Evolutionary conservation across 2,329 filamentous ascomycete species (phyloP).

Genomic region (Aspergillus neotritici): DNA sequence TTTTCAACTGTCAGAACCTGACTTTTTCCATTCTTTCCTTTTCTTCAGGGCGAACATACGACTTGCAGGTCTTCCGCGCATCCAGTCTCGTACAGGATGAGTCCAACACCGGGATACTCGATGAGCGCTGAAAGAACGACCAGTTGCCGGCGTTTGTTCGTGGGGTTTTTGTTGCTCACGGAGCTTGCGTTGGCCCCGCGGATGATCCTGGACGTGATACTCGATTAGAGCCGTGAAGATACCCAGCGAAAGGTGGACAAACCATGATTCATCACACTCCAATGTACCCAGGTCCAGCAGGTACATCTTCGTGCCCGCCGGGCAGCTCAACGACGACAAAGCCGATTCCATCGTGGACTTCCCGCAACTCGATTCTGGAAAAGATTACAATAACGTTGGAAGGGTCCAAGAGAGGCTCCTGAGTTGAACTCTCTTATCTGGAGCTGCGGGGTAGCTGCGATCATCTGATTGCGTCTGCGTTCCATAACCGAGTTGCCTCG

Average conservation of each 20-base stretch:
- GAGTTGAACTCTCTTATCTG: too few species aligned
- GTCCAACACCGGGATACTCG: slow-evolving; percentile 40
- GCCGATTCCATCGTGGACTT: too few species aligned
- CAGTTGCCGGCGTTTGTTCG: slow-evolving; percentile 40
- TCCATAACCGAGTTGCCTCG: too few species aligned
- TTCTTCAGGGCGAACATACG: slow-evolving; percentile 17
- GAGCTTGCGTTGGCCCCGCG: slow-evolving; percentile 38
- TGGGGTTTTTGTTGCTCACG: slow-evolving; percentile 31
- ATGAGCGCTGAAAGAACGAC: slow-evolving; percentile 42
- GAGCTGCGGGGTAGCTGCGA: too few species aligned
- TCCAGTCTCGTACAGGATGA: slow-evolving; percentile 45
- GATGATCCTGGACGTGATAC: slow-evolving; percentile 25
- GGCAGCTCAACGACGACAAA: slow-evolving; percentile 22
- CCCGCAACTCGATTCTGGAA: too few species aligned
- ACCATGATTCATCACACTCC: slow-evolving; percentile 45
- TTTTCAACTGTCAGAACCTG: not conserved
- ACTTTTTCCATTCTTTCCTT: too few species aligned
- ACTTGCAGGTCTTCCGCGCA: slow-evolving; percentile 39
- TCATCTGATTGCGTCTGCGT: too few species aligned
- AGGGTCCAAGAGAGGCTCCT: too few species aligned
- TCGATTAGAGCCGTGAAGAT: not conserved
- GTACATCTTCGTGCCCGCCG: slow-evolving; percentile 45
- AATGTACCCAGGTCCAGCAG: slow-evolving; percentile 43
- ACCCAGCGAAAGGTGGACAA: not conserved
- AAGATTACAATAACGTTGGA: too few species aligned